Evolutionary conservation across 2,329 filamentous ascomycete species (phyloP).

Genomic region (Neocucurbitaria cava): DNA sequence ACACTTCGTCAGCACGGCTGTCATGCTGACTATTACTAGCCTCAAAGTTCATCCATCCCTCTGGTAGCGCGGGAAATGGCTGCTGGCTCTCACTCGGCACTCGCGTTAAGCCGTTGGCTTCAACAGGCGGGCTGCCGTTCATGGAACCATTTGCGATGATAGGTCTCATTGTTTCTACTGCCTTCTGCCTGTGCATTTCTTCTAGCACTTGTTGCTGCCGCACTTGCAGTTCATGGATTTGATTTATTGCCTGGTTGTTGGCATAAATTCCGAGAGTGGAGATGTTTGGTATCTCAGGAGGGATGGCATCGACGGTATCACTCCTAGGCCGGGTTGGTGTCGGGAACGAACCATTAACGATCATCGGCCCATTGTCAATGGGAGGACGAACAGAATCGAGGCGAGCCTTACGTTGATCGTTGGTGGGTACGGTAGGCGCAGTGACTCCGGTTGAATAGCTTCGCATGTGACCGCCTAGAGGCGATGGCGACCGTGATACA

Average conservation of each 20-base stretch:
- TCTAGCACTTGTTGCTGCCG: constrained; percentile 42
- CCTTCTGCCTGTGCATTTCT: constrained; percentile 42
- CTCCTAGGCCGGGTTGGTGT: constrained; percentile 32
- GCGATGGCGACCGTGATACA: constrained; percentile 56
- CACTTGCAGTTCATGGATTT: constrained; percentile 34
- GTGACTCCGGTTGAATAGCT: constrained; percentile 47
- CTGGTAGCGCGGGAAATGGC: constrained; percentile 33
- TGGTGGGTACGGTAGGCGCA: constrained; percentile 12
- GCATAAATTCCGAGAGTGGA: constrained; percentile 33
- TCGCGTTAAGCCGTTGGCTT: constrained; percentile 28
- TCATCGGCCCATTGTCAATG: constrained; percentile 44
- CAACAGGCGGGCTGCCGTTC: constrained; percentile 20
- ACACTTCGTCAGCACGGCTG: constrained; percentile 34
- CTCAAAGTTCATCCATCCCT: constrained; percentile 39
- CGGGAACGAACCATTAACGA: constrained; percentile 51
- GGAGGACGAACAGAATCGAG: constrained; percentile 37
- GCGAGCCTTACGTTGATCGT: constrained; percentile 34
- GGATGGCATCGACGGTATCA: constrained; percentile 33
- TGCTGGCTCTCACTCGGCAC: constrained; percentile 35
- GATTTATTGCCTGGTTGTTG: constrained; percentile 32
- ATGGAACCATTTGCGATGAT: constrained; percentile 37
- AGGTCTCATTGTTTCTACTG: constrained; percentile 25
- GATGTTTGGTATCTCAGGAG: constrained; percentile 25
- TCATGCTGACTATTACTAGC: constrained; percentile 28
- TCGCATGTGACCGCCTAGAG: constrained; percentile 52